Evolutionary conservation across 129 eudicot genomes (phyloP), one percentile per base, ranked within the genome.

Genomic region (Scalesia atractyloides): DNA sequence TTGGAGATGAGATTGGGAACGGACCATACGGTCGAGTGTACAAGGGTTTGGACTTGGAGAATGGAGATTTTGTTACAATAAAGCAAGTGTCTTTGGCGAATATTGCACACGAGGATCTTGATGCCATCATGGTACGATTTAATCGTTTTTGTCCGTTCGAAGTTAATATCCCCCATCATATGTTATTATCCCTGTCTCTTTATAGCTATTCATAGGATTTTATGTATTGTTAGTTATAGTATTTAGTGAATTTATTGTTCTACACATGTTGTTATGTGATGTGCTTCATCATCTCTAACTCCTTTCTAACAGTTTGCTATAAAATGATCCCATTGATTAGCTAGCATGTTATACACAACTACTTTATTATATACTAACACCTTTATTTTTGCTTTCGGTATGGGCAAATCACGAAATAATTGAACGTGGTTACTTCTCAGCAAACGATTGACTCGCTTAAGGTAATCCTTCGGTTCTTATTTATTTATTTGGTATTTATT

Each of bases 21-120:
- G 98, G 98, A 68, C 97, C 98, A 16, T 86, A 94, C 64, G 98
- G 98, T 73, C 85, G 98, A 82, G 98, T 94, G 5, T 94, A 94
- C 90, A 94, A 94, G 84, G 98, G 98, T 9, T 80, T 94, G 92
- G 98, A 94, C 79, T 87, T 90, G 88, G 96, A 90, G 82, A 90
- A 94, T 84, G 98, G 96, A 58, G 98, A 94, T 76, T 94, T 94
- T 75, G 98, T 90, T 76, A 97, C 98, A 52, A 90, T 94, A 52
- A 94, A 94, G 75, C 98, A 94, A 76, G 98, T 94, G 26, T 90
- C 98, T 36, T 80, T 94, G 82, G 96, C 84, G 83, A 94, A 94
- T 78, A 94, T 94, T 66, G 90, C 84, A 46, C 98, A 87, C 70
- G 98, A 90, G 87, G 96, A 90, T 80, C 97, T 90, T 49, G 90